Base-by-base conservation (phyloP, 805 yeast genomes). In the Cyberlindnera suaveolens region DNA sequence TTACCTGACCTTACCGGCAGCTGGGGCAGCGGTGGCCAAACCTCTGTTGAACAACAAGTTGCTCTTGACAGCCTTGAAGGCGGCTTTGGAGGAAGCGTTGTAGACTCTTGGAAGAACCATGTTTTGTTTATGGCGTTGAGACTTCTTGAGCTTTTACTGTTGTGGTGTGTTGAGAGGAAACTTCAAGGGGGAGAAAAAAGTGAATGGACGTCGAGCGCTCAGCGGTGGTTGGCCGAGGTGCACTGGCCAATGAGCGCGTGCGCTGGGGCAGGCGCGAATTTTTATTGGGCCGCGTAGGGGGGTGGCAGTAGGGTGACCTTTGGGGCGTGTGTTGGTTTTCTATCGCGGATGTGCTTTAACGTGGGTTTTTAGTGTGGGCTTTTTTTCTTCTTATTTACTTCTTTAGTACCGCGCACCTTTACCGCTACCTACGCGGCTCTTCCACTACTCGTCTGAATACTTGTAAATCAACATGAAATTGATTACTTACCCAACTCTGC, bases 41-140 rank as follows among this genome's bases (percentile, higher is more conserved):
- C 80, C 78, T 72, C 87, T 82, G 74, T 71, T 72, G 71, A 83
- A 79, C 55, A 68, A 56, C 68, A 82, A 75, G 75, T 82, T 82
- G 67, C 89, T 87, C 77, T 80, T 85, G 63, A 89, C 95, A 61
- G 91, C 90, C 71, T 81, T 79, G 72, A 84, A 79, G 63, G 96
- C 95, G 66, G 85, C 77, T 73, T 89, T 88, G 60, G 96, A 80
- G 64, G 80, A 62, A 60, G 79, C 70, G 66, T 76, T 70, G 66
- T 74, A 75, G 63, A 76, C 68, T 71, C 80, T 75, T 66, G 81
- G 75, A 57, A 71, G 60, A 61, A 68, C 74, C 76, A 71, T 71
- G 45, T 11, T 31, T 39, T 32, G 41, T 13, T 16, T 37, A 20
- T 27, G 30, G 33, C 18, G n/a, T 16, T 29, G n/a, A 34, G 36